Evolutionary conservation across 331 rosid genomes (phyloP).

Genomic region (Saraca asoca): DNA sequence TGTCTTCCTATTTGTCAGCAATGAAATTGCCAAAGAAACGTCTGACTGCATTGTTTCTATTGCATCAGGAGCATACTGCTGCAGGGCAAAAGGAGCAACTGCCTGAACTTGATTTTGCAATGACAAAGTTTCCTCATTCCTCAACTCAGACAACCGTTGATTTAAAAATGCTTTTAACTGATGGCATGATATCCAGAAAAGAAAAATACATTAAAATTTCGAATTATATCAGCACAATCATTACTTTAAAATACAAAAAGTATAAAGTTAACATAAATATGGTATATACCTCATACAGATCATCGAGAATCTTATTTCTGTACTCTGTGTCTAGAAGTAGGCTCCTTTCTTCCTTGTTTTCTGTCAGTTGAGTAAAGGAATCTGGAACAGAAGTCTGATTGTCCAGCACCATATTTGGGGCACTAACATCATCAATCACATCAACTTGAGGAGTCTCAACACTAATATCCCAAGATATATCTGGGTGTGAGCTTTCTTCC

Average conservation of each 20-base stretch:
- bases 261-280: conserved; percentile 15
- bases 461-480: conserved; percentile 85
- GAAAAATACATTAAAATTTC: background rate
- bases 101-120: conserved; percentile 94
- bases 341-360: conserved; percentile 67
- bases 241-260: background rate
- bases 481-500: conserved; percentile 42
- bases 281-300: conserved; percentile 70
- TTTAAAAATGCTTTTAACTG: conserved; percentile 81
- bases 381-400: conserved; percentile 51
- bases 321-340: conserved; percentile 83
- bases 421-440: conserved; percentile 61
- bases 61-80: conserved; percentile 77
- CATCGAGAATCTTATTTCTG: conserved; percentile 89
- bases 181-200: conserved; percentile 39
- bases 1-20: conserved; percentile 80
- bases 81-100: conserved; percentile 80
- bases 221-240: conserved; percentile 15
- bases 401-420: conserved; percentile 46
- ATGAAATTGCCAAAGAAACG: conserved; percentile 75
- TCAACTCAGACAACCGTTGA: conserved; percentile 76
- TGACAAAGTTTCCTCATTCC: conserved; percentile 75
- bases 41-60: conserved; percentile 68
- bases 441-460: conserved; percentile 83
- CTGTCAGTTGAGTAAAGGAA: conserved; percentile 45